Base-by-base conservation (phyloP, 164 flowering plant species). In the Chloranthus sessilifolius region DNA sequence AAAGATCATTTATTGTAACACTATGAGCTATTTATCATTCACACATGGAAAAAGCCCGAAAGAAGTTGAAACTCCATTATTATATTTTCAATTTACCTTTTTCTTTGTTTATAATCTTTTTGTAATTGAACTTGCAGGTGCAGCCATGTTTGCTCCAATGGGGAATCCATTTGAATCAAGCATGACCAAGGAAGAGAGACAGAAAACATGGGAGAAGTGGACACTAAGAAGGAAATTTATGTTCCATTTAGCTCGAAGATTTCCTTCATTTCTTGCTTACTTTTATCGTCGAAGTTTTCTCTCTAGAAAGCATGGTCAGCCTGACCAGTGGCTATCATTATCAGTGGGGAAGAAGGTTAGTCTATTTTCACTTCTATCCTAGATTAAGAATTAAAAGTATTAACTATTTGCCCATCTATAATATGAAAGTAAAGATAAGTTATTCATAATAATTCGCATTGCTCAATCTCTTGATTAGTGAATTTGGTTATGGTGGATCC, bases 81-180 rank as follows among this genome's bases (percentile, higher is more conserved):
- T n/a, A 2, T 15, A 23, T 41, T 15, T 17, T 40, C 44, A n/a
- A n/a, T n/a, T n/a, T n/a, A n/a, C n/a, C n/a, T 29, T 31, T 29
- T 14, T 22, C 38, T 0, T 20, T 29, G 14, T 20, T 19, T 30
- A 28, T 43, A 21, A 42, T 14, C 5, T 10, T 22, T 27, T 26
- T 33, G 16, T 26, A 40, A 41, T 11, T n/a, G 1, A 43, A 34
- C 49, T 47, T 74, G 56, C 88, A 92, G 99, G 97, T 71, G 95
- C 82, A 15, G 90, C 79, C 25, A 58, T 92, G 73, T 57, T 92
- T 68, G 84, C 89, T 34, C 99, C 99, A 49, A 49, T 84, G 55
- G 65, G 81, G 36, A 88, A 82, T 76, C 99, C 97, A 41, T 88
- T 88, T 71, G 96, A 88, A 11, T 61, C 80, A 38, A 67, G 79